Evolutionary conservation across 495 filamentous ascomycete genomes (phyloP).

Genomic region (Aspergillus indologenus): DNA sequence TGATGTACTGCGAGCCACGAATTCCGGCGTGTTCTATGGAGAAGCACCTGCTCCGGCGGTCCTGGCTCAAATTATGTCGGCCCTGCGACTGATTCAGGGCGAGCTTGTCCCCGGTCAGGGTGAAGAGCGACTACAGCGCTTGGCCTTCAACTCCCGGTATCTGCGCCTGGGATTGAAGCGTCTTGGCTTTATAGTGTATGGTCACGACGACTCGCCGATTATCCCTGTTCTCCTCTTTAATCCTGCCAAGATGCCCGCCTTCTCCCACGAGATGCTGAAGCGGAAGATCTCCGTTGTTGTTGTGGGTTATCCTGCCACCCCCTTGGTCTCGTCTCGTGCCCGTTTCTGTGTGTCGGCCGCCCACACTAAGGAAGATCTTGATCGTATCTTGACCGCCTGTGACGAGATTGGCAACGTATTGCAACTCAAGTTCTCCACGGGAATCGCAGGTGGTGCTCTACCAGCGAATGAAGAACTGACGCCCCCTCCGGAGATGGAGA

Average conservation of each 20-base stretch:
- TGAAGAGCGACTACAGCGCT: conserved; percentile 89
- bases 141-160: conserved; percentile 98
- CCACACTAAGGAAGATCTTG: conserved; percentile 97
- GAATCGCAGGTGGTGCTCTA: conserved; percentile 81
- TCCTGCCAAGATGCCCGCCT: conserved; percentile 95
- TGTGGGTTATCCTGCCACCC: conserved; percentile 97
- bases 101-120: conserved; percentile 88
- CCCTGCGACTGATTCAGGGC: conserved; percentile 82
- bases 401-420: conserved; percentile 90
- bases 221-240: conserved; percentile 92
- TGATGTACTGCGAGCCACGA: conserved; percentile 80
- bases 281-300: conserved; percentile 98
- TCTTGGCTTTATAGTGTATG: conserved; percentile 93
- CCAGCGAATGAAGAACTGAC: conserved; percentile 66
- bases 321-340: conserved; percentile 87
- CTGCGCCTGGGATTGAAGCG: conserved; percentile 95
- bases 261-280: conserved; percentile 95
- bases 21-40: conserved; percentile 82
- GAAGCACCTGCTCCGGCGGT: conserved; percentile 86
- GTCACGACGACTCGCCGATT: conserved; percentile 96
- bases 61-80: conserved; percentile 79
- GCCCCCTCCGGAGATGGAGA: conserved; percentile 68
- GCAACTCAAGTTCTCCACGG: conserved; percentile 93
- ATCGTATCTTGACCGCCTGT: conserved; percentile 83
- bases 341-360: conserved; percentile 94